Evolutionary conservation across 1,284 basidiomycete genomes (phyloP).

Genomic region (Blastosporella zonata): DNA sequence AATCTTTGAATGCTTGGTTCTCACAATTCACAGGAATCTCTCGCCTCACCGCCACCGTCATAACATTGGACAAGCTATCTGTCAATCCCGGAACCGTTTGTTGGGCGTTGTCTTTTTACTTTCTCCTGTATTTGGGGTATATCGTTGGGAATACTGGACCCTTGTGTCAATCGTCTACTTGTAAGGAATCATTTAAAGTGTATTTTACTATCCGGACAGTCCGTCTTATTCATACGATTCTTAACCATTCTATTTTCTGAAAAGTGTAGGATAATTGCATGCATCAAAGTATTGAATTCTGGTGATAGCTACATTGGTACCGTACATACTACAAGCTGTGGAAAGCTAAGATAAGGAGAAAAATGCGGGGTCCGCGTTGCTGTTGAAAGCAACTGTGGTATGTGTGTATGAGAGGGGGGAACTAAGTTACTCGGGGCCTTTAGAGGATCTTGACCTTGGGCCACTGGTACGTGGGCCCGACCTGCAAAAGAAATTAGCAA

Average conservation of each 20-base stretch:
- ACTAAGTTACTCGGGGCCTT: slow-evolving; percentile 11
- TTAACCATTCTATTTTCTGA: background rate
- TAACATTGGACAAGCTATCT: slow-evolving; percentile 22
- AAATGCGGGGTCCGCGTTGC: slow-evolving; percentile 20
- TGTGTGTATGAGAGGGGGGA: slow-evolving; percentile 12
- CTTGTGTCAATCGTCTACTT: slow-evolving; percentile 10
- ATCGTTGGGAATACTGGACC: slow-evolving; percentile 5
- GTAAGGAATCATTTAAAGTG: slow-evolving; percentile 16
- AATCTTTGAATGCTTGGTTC: slow-evolving; percentile 8
- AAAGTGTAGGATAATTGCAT: background rate
- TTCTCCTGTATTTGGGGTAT: slow-evolving; percentile 9
- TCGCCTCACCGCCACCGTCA: slow-evolving; percentile 57
- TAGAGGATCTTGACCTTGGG: slow-evolving; percentile 72
- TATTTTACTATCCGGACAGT: slow-evolving; percentile 14
- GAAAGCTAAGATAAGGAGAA: slow-evolving; percentile 21
- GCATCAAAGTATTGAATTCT: background rate
- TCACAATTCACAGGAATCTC: slow-evolving; percentile 45
- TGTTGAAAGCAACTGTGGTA: slow-evolving; percentile 29
- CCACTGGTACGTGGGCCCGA: slow-evolving; percentile 77
- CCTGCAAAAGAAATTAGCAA: slow-evolving; percentile 35
- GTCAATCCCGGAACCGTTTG: slow-evolving; percentile 4
- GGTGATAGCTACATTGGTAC: slow-evolving; percentile 8
- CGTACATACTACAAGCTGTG: slow-evolving; percentile 25
- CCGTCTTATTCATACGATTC: slow-evolving; percentile 2
- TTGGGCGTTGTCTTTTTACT: slow-evolving; percentile 10